Evolutionary conservation across 192 early-diverging fungal species (phyloP).

Genomic region (Cladochytrium replicatum): DNA sequence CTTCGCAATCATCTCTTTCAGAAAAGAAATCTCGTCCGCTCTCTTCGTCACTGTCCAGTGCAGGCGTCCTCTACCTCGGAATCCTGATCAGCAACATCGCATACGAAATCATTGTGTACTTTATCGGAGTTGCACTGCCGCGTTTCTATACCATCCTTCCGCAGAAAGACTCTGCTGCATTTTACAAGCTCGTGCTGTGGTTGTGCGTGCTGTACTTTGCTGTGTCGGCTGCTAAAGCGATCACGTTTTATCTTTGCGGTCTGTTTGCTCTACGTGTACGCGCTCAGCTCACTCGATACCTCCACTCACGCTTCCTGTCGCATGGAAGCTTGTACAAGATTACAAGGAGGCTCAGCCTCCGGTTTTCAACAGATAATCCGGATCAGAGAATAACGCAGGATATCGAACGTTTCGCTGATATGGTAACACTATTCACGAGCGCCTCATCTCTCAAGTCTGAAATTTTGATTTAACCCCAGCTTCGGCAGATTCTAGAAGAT

Average conservation of each 20-base stretch:
- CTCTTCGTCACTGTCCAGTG: too few relatives aligned
- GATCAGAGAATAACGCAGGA: conserved; percentile 90
- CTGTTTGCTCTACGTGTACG: conserved; percentile 57
- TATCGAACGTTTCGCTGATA: conserved; percentile 66
- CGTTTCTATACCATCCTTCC: conserved; percentile 66
- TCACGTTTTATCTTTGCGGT: conserved; percentile 48
- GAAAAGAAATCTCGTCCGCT: too few relatives aligned
- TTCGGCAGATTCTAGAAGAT: conserved; percentile 45
- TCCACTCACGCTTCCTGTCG: conserved; percentile 37
- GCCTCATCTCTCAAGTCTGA: neutral
- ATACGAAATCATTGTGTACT: conserved; percentile 52
- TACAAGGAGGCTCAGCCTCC: neutral
- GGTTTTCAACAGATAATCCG: conserved; percentile 16
- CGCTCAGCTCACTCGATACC: conserved; percentile 55
- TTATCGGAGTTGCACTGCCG: conserved; percentile 58
- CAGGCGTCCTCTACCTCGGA: conserved; percentile 24
- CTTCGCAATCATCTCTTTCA: too few relatives aligned
- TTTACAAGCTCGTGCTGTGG: conserved; percentile 31
- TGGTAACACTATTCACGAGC: conserved; percentile 2
- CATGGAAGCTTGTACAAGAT: conserved; percentile 61
- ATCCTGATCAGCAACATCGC: conserved; percentile 30
- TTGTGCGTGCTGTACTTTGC: conserved; percentile 13
- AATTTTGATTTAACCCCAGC: conserved; percentile 12
- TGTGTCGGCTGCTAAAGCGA: conserved; percentile 32
- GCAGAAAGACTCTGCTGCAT: conserved; percentile 49